A percentile compares a stretch with the other conserved stretches of the same genome.
These are phyloP conservation scores for Notholithocarpus densiflorus DNA, from an alignment of 306 rosid genomes.

Conservation along the genomic window DNA sequence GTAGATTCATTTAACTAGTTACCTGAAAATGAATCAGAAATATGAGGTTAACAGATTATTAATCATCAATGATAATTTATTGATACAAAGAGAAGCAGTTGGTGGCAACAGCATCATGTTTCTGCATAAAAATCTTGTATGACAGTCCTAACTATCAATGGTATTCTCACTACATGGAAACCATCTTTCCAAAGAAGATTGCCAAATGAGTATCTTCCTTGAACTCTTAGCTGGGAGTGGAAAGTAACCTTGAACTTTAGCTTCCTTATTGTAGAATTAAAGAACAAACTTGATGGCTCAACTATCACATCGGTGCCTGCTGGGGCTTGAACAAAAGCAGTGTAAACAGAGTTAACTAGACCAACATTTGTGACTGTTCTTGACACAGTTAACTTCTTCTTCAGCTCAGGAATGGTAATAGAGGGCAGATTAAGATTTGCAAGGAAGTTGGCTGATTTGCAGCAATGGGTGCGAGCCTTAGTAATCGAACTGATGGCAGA, in stretches of 20 bases:
- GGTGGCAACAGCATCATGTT: constrained; percentile 17
- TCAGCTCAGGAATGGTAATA: constrained; percentile 51
- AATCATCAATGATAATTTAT: neutral
- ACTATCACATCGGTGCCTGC: constrained; percentile 34
- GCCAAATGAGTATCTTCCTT: constrained; percentile 56
- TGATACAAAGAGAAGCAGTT: neutral
- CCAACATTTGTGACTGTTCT: constrained; percentile 68
- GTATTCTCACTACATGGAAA: constrained; percentile 43
- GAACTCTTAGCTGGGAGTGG: constrained; percentile 31
- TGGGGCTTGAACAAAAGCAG: constrained; percentile 41
- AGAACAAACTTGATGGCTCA: constrained; percentile 36
- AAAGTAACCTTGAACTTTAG: constrained; percentile 43
- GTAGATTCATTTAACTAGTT: neutral
- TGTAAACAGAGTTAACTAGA: constrained; percentile 35
- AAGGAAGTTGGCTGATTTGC: constrained; percentile 26
- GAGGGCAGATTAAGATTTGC: constrained; percentile 55
- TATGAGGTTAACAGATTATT: neutral
- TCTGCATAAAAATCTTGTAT: constrained; percentile 32
- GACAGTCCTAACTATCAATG: constrained; percentile 40
- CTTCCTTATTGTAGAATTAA: constrained; percentile 34
- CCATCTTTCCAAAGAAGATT: constrained; percentile 60
- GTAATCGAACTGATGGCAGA: constrained; percentile 40
- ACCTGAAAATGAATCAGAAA: neutral
- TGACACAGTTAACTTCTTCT: constrained; percentile 27
- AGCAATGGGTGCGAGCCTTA: constrained; percentile 29